Evolutionary conservation across 345 rosid species (phyloP).

Genomic region (Viola odorata): DNA sequence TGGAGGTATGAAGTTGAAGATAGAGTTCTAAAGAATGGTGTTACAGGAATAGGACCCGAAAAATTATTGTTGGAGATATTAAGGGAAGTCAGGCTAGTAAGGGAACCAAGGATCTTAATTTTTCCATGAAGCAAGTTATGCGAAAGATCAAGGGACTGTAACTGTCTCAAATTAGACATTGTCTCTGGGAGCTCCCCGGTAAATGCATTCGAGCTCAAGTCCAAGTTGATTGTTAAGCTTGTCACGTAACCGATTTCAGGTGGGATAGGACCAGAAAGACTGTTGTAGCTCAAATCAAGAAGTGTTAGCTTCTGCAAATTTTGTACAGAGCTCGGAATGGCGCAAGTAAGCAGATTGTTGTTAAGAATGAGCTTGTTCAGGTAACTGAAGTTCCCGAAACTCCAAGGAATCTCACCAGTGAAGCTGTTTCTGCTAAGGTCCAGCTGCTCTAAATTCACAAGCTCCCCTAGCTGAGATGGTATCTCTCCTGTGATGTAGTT

Average conservation of each 20-base stretch:
- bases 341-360: conserved; percentile 69
- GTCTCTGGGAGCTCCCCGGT: conserved; percentile 63
- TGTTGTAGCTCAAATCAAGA: conserved; percentile 83
- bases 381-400: conserved; percentile 89
- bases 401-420: conserved; percentile 57
- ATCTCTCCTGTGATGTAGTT: conserved; percentile 76
- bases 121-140: conserved; percentile 54
- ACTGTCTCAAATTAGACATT: conserved; percentile 64
- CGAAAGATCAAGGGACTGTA: conserved; percentile 87
- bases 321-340: conserved; percentile 56
- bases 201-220: conserved; percentile 67
- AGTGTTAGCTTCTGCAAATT: conserved; percentile 71
- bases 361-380: conserved; percentile 89
- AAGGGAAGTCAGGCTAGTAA: conserved; percentile 85
- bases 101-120: conserved; percentile 66
- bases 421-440: conserved; percentile 90
- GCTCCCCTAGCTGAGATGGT: conserved; percentile 75
- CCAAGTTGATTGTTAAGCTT: conserved; percentile 77
- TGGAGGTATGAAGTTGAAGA: conserved; percentile 56
- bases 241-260: conserved; percentile 64
- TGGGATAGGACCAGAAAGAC: conserved; percentile 65
- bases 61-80: conserved; percentile 86
- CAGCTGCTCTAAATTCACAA: conserved; percentile 94
- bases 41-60: conserved; percentile 85
- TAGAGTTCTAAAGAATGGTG: conserved; percentile 75